Base-by-base conservation (phyloP, 495 filamentous ascomycete species). In the Neurospora terricola region DNA sequence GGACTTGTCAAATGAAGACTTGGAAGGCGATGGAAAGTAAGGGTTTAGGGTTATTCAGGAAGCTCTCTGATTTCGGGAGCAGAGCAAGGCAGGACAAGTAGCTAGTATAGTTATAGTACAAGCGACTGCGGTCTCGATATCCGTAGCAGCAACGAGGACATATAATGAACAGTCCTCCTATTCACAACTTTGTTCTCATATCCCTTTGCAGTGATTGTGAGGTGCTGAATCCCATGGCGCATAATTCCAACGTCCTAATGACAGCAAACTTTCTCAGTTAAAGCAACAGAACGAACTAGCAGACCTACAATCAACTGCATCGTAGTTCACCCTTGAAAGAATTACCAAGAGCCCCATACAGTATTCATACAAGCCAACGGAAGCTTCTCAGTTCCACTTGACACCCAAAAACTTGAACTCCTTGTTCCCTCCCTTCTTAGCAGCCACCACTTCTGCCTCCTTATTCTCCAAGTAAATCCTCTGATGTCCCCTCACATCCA, bases 401-500 rank as follows among this genome's bases (percentile, higher is more conserved):
- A 92, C 84, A 4, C 91, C 91, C 79, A 92, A 91, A 16, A 93
- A 79, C 71, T 76, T 83, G 59, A 82, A 80, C 69, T 81, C 85
- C 78, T 86, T 89, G 74, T 81, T 79, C 70, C 76, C 79, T 36
- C 77, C 75, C 77, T 78, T 77, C n/a, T 76, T 42, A 4, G 79
- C 68, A 34, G 78, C 77, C 36, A 71, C 38, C 23, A 75, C 5
- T 5, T 45, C 34, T 14, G 79, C 77, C 72, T 89, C 86, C 12
- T 82, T 83, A 71, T 88, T 88, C 78, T 92, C 90, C 10, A 94
- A 82, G 74, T 89, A 91, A 59, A 91, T 85, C 45, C 87, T 81
- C 75, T 83, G 79, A 59, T 89, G 87, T 21, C 88, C 83, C 74
- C 78, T 83, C 27, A 97, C 89, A 82, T 98, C 95, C 69, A 99